Evolutionary conservation across 2,329 filamentous ascomycete species (phyloP).

Genomic region (Colletotrichum ledebouriae): DNA sequence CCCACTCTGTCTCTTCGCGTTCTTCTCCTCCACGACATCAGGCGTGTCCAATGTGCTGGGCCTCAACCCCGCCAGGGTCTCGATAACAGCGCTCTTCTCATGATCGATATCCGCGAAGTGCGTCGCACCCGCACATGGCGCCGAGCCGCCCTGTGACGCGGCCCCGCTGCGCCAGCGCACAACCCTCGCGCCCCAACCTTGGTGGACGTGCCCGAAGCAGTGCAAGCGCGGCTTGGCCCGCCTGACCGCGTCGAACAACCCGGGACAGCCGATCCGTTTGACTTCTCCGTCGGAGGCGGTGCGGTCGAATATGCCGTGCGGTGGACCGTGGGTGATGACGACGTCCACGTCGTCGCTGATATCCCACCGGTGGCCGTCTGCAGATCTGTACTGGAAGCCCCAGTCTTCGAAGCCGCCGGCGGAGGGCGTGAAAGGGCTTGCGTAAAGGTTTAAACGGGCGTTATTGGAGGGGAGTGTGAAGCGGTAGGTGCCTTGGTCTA

Average conservation of each 20-base stretch:
- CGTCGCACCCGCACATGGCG: constrained; percentile 48
- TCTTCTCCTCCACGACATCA: background rate
- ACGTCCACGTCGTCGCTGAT: constrained; percentile 49
- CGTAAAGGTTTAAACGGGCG: constrained; percentile 57
- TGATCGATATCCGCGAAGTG: constrained; percentile 65
- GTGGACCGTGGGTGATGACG: constrained; percentile 54
- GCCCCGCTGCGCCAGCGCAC: constrained; percentile 58
- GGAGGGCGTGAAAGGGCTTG: constrained; percentile 60
- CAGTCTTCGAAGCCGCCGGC: constrained; percentile 47
- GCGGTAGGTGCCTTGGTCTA: constrained; percentile 57
- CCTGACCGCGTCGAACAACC: constrained; percentile 50
- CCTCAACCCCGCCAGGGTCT: background rate
- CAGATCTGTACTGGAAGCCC: constrained; percentile 59
- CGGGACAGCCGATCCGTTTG: constrained; percentile 48
- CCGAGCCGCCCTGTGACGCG: background rate
- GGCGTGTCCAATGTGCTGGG: background rate
- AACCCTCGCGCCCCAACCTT: constrained; percentile 56
- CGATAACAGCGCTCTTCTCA: constrained; percentile 46
- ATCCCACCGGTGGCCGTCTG: constrained; percentile 42
- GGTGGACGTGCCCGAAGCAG: constrained; percentile 55
- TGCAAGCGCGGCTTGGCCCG: constrained; percentile 50
- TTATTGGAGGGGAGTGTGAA: constrained; percentile 57
- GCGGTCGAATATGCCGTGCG: constrained; percentile 57
- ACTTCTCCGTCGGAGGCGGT: constrained; percentile 44
- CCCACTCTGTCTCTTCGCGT: background rate